Base-by-base conservation (phyloP, 1,284 basidiomycete species). In the Pholiota adiposa region DNA sequence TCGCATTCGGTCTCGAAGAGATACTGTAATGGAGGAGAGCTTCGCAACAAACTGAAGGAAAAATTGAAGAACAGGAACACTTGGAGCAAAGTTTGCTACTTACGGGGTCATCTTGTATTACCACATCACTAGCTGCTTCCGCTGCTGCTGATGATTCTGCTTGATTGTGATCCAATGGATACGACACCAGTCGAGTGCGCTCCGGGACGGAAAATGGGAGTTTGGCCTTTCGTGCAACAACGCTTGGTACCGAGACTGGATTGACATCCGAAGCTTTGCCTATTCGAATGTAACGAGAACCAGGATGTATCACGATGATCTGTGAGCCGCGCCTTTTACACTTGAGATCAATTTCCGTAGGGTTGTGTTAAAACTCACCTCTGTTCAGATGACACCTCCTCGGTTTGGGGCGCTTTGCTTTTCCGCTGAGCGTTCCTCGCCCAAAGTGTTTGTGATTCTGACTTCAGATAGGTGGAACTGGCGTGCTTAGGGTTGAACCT, bases 261-360 rank as follows among this genome's bases (percentile, higher is more conserved):
- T 83, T 87, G 27, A 93, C 86, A 69, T 98, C 96, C n/a, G 89
- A 92, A 0, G 96, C 95, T 68, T 87, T 86, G 25, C 97, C 97
- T 50, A 99, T 87, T 27, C 95, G 88, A 34, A 98, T 77, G 69
- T 81, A 90, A 27, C 93, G 84, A 1, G 96, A 96, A 23, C 97
- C 97, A 1, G 94, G 95, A 69, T 99, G 97, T 58, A 99, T 92
- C 38, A 99, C 90, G 59, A 99, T 77, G 51, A 90, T 85, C 59
- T 90, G 87, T 1, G 88, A 87, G 38, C 90, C 90, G 50, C 89
- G 85, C 69, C 89, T 84, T 55, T 71, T 72, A 77, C 79, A 12
- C 48, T 65, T 59, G 65, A 64, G 63, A 63, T 60, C 57, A 48
- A 50, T 27, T 58, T 59, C 43, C 64, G 59, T 66, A 63, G 57